Base-by-base conservation (phyloP, 768 basidiomycete species). In the Leccinum subgranulosum region DNA sequence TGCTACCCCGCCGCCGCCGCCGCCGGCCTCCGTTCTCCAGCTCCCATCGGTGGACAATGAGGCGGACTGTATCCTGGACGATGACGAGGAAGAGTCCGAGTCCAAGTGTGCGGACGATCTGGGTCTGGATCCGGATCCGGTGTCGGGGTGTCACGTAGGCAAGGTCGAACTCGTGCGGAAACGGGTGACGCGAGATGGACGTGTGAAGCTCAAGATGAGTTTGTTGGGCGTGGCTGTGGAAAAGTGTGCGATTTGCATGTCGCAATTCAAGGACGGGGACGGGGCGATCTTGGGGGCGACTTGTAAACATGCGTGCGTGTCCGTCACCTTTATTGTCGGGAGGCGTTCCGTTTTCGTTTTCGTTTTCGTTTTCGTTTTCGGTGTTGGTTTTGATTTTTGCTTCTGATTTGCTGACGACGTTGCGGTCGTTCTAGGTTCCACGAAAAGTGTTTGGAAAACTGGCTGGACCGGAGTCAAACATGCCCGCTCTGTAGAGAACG, bases 231-330 rank as follows among this genome's bases (percentile, higher is more conserved):
- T 80, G 14, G 65, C 76, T 1, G 88, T 92, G 33, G 83, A 86
- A 60, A 82, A 82, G 65, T 92, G 90, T 70, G 81, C 84, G 41
- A 85, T 90, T 51, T 92, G 90, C 67, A 73, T 90, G 68, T 80
- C 78, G 49, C 86, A 86, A 72, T 92, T 89, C 74, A 84, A 76
- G 71, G 77, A 74, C 8, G 80, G 73, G 17, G 85, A 91, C 57
- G 62, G 65, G 55, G 87, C 80, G 14, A 80, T 80, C 33, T 64
- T 88, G 70, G 79, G 81, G 4, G 80, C 81, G 14, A 72, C 66
- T 19, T 92, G 89, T 69, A 76, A 75, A 60, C 89, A 91, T 74
- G 76, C 80, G 67, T 82, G 51, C 64, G 77, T 73, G 10, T 53
- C 41, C 10, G 11, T 43, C 41, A 43, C 41, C 5, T 43, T 41